Conservation (phyloP, 1,284 basidiomycete species). For the Cystobasidium slooffiae region DNA sequence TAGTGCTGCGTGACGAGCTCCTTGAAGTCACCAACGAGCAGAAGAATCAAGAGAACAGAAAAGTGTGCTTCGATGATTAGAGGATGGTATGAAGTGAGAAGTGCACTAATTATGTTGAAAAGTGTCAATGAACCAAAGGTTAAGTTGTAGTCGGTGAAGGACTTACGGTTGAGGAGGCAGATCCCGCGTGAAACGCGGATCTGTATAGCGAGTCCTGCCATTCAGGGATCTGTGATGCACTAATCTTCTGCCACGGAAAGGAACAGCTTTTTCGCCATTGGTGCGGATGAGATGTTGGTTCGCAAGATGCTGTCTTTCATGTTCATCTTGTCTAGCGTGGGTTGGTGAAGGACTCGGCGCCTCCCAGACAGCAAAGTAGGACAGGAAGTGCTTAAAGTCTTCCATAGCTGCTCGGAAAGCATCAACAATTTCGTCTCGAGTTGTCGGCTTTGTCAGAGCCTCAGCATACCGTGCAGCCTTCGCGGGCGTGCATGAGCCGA, state of each 20-base stretch:
- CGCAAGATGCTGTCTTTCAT: conserved; percentile 42
- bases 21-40: conserved; percentile 74
- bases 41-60: conserved; percentile 69
- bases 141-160: background rate
- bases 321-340: background rate
- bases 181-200: conserved; percentile 26
- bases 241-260: conserved; percentile 29
- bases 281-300: conserved; percentile 33
- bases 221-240: conserved; percentile 57
- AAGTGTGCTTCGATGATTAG: conserved; percentile 80
- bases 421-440: conserved; percentile 65
- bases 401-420: conserved; percentile 72
- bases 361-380: conserved; percentile 73
- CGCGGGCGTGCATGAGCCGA: conserved; percentile 44
- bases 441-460: conserved; percentile 62
- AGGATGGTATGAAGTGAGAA: conserved; percentile 80
- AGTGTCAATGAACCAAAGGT: background rate
- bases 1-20: conserved; percentile 67
- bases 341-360: conserved; percentile 54
- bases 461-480: conserved; percentile 69
- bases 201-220: conserved; percentile 44
- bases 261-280: conserved; percentile 19
- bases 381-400: conserved; percentile 76
- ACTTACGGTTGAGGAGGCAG: conserved; percentile 23
- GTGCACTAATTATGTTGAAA: conserved; percentile 21